Conservation (phyloP, 2,329 filamentous ascomycete genomes). For the Scortechinia acanthostroma region DNA sequence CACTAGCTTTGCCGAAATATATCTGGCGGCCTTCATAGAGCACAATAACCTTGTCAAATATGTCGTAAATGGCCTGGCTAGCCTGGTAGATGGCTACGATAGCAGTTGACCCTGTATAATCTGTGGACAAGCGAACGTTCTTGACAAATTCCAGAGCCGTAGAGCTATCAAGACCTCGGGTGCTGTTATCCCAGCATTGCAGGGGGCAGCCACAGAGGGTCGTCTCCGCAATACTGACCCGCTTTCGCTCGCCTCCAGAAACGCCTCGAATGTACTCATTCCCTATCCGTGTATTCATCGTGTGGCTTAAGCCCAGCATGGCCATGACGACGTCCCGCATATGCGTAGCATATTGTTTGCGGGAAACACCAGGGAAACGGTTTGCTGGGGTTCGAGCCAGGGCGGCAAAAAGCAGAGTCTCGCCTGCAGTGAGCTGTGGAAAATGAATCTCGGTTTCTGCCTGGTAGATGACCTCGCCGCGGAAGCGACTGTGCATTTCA, state of each 20-base stretch:
- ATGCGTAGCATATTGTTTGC: slow-evolving; percentile 47
- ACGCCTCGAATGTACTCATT: slow-evolving; percentile 73
- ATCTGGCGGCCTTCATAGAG: slow-evolving; percentile 56
- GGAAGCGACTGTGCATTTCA: slow-evolving; percentile 72
- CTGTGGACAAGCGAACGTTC: slow-evolving; percentile 60
- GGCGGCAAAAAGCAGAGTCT: slow-evolving; percentile 74
- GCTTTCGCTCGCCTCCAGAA: slow-evolving; percentile 66
- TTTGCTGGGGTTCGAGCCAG: slow-evolving; percentile 58
- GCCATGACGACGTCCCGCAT: slow-evolving; percentile 69
- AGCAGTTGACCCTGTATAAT: slow-evolving; percentile 59
- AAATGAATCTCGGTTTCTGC: slow-evolving; percentile 80
- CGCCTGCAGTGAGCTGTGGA: slow-evolving; percentile 68
- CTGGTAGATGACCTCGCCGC: slow-evolving; percentile 81
- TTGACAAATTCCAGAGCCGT: slow-evolving; percentile 72
- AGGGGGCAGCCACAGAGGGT: slow-evolving; percentile 49
- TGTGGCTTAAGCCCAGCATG: slow-evolving; percentile 69
- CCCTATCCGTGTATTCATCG: slow-evolving; percentile 65
- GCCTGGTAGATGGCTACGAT: slow-evolving; percentile 72
- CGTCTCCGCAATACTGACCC: slow-evolving; percentile 57
- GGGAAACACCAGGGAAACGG: slow-evolving; percentile 48
- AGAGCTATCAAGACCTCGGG: slow-evolving; percentile 67
- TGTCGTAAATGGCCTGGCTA: slow-evolving; percentile 55
- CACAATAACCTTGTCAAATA: slow-evolving; percentile 50
- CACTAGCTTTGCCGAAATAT: slow-evolving; percentile 51
- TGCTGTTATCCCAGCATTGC: slow-evolving; percentile 69